phyloP scores from a whole-genome alignment of 2,329 filamentous ascomycete genomes.

The Pestalotiopsis sp. region DNA sequence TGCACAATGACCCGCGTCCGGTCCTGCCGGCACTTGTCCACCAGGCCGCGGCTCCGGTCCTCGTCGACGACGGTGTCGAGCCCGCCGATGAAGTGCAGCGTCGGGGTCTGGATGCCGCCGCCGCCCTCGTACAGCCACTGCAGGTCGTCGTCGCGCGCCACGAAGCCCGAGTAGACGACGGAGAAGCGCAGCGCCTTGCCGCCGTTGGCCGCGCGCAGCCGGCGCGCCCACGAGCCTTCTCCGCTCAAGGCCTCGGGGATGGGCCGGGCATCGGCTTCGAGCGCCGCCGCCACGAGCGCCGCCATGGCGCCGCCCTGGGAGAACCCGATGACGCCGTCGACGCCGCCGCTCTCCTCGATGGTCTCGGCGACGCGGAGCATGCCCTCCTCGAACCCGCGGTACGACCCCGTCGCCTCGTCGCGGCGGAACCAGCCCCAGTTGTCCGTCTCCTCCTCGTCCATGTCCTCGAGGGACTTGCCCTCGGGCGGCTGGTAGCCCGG shows the following conservation, averaged over 20 bases:
- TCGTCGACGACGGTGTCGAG: constrained; percentile 91
- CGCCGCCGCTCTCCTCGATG: constrained; percentile 65
- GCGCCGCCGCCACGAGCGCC: constrained; percentile 70
- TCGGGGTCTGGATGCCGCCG: constrained; percentile 66
- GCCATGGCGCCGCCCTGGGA: constrained; percentile 78
- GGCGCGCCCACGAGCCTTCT: constrained; percentile 44
- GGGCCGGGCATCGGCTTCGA: constrained; percentile 56
- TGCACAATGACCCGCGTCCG: constrained; percentile 61
- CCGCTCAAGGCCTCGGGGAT: constrained; percentile 33
- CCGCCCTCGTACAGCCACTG: constrained; percentile 32
- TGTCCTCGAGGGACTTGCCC: constrained; percentile 38
- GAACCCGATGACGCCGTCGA: constrained; percentile 83
- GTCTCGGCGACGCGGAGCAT: constrained; percentile 64
- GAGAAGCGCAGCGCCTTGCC: constrained; percentile 56
- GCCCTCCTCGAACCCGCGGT: constrained; percentile 71
- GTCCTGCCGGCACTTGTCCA: constrained; percentile 64
- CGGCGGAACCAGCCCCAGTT: constrained; percentile 83
- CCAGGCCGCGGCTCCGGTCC: constrained; percentile 65
- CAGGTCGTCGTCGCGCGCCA: constrained; percentile 42
- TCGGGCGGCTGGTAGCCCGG: constrained; percentile 63
- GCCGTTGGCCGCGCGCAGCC: constrained; percentile 52
- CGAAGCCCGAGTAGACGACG: constrained; percentile 68
- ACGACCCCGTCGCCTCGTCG: constrained; percentile 66
- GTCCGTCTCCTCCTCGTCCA: constrained; percentile 58
- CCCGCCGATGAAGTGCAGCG: constrained; percentile 80